Percentiles rank a stretch among this genome's conserved stretches.
Evolutionary conservation across 176 grass and related monocot genomes (phyloP).

Genomic region (Zoysia pacifica): DNA sequence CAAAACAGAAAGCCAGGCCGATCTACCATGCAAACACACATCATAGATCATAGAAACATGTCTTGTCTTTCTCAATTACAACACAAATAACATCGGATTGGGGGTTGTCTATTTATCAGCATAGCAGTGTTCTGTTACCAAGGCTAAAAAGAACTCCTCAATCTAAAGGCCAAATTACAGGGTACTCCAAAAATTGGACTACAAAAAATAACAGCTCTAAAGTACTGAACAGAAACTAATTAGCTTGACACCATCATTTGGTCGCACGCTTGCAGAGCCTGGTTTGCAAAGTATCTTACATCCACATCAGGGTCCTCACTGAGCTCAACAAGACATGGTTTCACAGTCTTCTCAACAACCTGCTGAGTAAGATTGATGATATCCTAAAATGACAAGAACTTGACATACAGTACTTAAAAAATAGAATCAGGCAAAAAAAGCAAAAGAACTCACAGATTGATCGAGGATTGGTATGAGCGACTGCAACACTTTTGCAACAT

Average conservation of each 20-base stretch:
- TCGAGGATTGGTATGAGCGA: too few species aligned
- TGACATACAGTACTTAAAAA: not conserved
- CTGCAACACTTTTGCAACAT: too few species aligned
- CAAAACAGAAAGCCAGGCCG: too few species aligned
- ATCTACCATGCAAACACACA: too few species aligned
- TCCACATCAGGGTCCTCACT: slow-evolving; percentile 97
- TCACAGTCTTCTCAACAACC: slow-evolving; percentile 73
- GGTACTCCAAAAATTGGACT: slow-evolving; percentile 45
- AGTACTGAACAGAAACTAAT: slow-evolving; percentile 23
- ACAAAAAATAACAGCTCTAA: slow-evolving; percentile 33
- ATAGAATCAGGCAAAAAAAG: not conserved
- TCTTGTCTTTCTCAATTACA: slow-evolving; percentile 34
- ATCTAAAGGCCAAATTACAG: slow-evolving; percentile 47
- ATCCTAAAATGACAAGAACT: slow-evolving; percentile 24
- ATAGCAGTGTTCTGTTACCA: slow-evolving; percentile 32
- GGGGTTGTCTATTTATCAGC: slow-evolving; percentile 42
- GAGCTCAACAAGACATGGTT: slow-evolving; percentile 85
- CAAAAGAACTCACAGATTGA: too few species aligned
- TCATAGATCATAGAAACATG: not conserved
- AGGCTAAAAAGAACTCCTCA: slow-evolving; percentile 33
- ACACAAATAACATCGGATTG: slow-evolving; percentile 20
- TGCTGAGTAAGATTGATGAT: slow-evolving; percentile 40
- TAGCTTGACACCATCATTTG: slow-evolving; percentile 83
- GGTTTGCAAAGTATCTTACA: slow-evolving; percentile 72
- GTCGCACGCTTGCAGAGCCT: slow-evolving; percentile 80